phyloP scores from a whole-genome alignment of 371 early-diverging fungal species.

The Mucor ambiguus region DNA sequence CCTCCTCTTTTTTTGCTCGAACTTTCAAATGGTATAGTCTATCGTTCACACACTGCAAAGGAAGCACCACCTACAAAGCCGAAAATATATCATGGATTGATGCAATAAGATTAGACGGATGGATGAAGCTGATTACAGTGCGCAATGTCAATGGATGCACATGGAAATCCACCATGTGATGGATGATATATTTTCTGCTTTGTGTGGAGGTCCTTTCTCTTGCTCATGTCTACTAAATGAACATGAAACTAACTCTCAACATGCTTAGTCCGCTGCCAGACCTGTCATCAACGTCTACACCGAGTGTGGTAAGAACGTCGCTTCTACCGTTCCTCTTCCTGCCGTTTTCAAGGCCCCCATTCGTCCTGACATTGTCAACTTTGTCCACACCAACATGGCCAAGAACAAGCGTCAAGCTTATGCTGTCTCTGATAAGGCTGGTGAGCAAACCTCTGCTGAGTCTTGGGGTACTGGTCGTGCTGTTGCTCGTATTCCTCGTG shows the following conservation, averaged over 20 bases:
- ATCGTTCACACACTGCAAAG: not conserved
- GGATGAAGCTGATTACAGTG: not conserved
- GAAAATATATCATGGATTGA: not conserved
- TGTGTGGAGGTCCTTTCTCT: not conserved
- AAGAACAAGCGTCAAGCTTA: slow-evolving; percentile 99
- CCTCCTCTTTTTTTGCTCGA: slow-evolving; percentile 32
- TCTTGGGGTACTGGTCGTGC: slow-evolving; percentile 99
- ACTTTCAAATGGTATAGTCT: slow-evolving; percentile 28
- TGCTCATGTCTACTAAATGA: not conserved
- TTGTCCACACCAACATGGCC: slow-evolving; percentile 97
- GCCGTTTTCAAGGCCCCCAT: slow-evolving; percentile 98
- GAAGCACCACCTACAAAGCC: not conserved
- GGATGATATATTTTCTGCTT: not conserved
- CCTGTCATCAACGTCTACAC: slow-evolving; percentile 94
- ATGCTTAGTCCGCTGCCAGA: slow-evolving; percentile 65
- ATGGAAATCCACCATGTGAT: not conserved
- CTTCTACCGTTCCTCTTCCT: slow-evolving; percentile 87
- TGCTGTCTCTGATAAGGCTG: slow-evolving; percentile 97
- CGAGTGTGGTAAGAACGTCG: slow-evolving; percentile 74
- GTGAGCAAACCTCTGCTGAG: slow-evolving; percentile 99
- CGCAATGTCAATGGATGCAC: not conserved
- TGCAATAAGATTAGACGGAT: not conserved
- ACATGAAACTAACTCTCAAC: not conserved
- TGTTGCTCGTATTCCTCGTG: slow-evolving; percentile 99
- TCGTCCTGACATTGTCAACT: slow-evolving; percentile 97